Evolutionary conservation across 169 alveolate species (phyloP), one percentile per base, ranked within the genome.

Genomic region (Eimeria falciformis): DNA sequence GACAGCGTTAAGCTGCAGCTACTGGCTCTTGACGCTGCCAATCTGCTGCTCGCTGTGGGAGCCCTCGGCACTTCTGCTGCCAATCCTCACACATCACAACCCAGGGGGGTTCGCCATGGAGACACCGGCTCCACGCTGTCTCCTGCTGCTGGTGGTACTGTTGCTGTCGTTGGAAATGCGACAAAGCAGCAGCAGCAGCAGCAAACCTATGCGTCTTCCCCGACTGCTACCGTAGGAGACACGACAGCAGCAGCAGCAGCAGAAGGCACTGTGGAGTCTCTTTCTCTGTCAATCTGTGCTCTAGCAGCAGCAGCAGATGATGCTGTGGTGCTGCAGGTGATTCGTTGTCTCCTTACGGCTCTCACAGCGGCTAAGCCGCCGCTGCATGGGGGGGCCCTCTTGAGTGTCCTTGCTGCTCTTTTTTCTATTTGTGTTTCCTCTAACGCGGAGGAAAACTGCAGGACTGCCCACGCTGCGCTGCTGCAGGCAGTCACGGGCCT

Each of bases 271-370:
- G 62, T 50, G 62, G 62, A 50, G 62, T 50, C 62, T 7, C 62
- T 50, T 14, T 11, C 62, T 11, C n/a, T 11, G 14, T 14, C n/a
- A 50, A 50, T 50, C 7, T 50, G 62, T 50, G 7, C 62, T 7
- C 62, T 50, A 50, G 62, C 62, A 11, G 14, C 62, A 14, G 62
- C 62, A 50, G 62, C 62, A 25, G 90, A 82, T 47, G 90, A 82
- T 40, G 65, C 91, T 4, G 91, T 84, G 33, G 71, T 62, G 29
- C 75, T 86, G 85, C 92, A 89, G 79, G 82, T 75, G 12, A 9
- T 89, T 50, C 88, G 93, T 21, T 89, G 93, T 53, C 89, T 89
- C 45, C 89, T 89, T 47, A 73, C 93, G 2, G 86, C 93, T 17
- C 21, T 89, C 50, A 73, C 93, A 17, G 53, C 93, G 23, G 62